Percentiles rank a stretch among this genome's conserved stretches.
These are phyloP conservation scores for Euphorbia peplus DNA, from an alignment of 345 rosid genomes.

Conservation along the genomic window DNA sequence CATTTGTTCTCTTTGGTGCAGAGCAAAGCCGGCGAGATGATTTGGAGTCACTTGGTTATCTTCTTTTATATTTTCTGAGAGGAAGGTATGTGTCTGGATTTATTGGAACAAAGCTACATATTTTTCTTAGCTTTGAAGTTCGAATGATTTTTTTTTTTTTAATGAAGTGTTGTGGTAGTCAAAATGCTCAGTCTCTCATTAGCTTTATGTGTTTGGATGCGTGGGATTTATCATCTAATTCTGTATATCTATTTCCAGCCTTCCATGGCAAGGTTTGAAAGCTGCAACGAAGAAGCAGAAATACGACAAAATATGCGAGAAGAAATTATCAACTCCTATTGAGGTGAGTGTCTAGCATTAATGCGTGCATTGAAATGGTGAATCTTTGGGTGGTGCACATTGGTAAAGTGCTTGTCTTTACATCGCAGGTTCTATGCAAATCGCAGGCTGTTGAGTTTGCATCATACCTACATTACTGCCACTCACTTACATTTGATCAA, in stretches of 20 bases:
- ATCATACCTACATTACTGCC: slow-evolving; percentile 85
- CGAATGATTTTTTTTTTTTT: slow-evolving; percentile 1
- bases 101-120: background rate
- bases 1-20: slow-evolving; percentile 32
- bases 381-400: no score
- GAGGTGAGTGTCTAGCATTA: slow-evolving; percentile 47
- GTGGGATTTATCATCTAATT: slow-evolving; percentile 7
- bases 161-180: background rate
- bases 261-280: slow-evolving; percentile 95
- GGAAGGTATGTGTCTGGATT: slow-evolving; percentile 59
- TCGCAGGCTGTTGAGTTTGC: slow-evolving; percentile 82
- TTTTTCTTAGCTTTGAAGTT: background rate
- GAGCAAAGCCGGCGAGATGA: slow-evolving; percentile 60
- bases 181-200: background rate
- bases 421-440: slow-evolving; percentile 66
- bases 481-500: slow-evolving; percentile 74
- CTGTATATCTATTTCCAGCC: slow-evolving; percentile 42
- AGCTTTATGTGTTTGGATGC: background rate
- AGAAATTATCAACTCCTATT: slow-evolving; percentile 86
- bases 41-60: slow-evolving; percentile 56
- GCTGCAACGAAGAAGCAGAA: slow-evolving; percentile 89
- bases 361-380: background rate
- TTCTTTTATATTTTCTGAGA: slow-evolving; percentile 54
- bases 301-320: slow-evolving; percentile 84
- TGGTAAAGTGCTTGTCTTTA: background rate